phyloP scores from a whole-genome alignment of 2,329 filamentous ascomycete species.

The Ceratocystis lukuohia region DNA sequence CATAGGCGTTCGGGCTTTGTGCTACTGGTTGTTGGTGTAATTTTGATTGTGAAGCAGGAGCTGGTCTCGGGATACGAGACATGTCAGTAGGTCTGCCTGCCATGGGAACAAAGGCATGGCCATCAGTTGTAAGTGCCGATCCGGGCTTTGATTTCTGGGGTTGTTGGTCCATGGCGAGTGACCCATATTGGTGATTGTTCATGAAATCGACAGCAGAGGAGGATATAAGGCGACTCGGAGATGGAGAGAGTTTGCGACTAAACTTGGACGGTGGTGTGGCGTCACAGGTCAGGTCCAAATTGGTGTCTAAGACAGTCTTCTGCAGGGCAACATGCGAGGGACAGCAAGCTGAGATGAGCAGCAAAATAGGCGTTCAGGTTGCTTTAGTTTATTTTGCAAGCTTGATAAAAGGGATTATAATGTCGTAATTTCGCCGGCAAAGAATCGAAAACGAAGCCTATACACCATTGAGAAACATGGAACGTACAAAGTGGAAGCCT shows the following conservation, averaged over 20 bases:
- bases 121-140: constrained; percentile 9
- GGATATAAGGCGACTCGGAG: neutral
- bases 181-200: constrained; percentile 18
- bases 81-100: constrained; percentile 1
- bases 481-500: neutral
- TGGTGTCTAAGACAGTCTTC: constrained; percentile 11
- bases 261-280: neutral
- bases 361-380: neutral
- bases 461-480: too few species aligned
- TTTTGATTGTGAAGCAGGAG: constrained; percentile 20
- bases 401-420: too few species aligned
- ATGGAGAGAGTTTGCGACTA: neutral
- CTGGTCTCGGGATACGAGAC: constrained; percentile 16
- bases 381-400: neutral
- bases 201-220: constrained; percentile 10
- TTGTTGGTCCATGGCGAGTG: constrained; percentile 17
- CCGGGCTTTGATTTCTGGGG: constrained; percentile 14
- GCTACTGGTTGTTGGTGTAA: neutral
- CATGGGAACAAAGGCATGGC: neutral
- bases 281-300: neutral
- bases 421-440: too few species aligned
- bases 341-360: neutral
- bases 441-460: too few species aligned
- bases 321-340: constrained; percentile 5
- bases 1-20: neutral